These are phyloP conservation scores for Uronychia setigera DNA, from an alignment of 73 alveolate species.

Conservation along the genomic window DNA sequence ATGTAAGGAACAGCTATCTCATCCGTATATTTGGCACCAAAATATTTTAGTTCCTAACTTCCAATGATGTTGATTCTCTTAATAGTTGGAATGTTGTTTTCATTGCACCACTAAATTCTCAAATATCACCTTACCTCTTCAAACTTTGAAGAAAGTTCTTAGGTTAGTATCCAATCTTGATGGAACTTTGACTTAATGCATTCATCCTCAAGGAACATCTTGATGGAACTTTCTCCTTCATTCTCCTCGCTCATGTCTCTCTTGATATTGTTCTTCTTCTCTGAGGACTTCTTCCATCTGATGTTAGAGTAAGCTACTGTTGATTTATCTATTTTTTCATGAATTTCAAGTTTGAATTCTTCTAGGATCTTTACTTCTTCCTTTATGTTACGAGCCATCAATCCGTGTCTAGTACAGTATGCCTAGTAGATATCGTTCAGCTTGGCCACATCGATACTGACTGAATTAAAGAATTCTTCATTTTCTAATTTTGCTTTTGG, in stretches of 20 bases:
- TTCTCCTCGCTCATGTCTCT: background rate
- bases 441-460: background rate
- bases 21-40: background rate
- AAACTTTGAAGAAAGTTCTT: conserved; percentile 8
- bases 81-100: background rate
- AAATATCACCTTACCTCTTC: background rate
- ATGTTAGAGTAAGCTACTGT: conserved; percentile 23
- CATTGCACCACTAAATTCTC: conserved; percentile 2
- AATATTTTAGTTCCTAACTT: background rate
- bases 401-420: conserved; percentile 34
- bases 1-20: background rate
- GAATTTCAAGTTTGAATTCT: conserved; percentile 10
- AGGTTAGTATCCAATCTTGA: conserved; percentile 8
- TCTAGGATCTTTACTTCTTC: conserved; percentile 6
- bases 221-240: background rate
- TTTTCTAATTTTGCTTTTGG: background rate
- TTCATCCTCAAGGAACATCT: background rate
- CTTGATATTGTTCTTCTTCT: background rate
- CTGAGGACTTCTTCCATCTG: conserved; percentile 26
- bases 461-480: background rate
- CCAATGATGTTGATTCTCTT: background rate
- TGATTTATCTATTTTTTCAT: conserved; percentile 1
- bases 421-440: conserved; percentile 5
- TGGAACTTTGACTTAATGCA: conserved; percentile 8
- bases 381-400: conserved; percentile 1